Percentiles rank a stretch among this genome's conserved stretches.
Conservation (phyloP, 202 grass and related monocot genomes). For the Saccharum hybrid region DNA sequence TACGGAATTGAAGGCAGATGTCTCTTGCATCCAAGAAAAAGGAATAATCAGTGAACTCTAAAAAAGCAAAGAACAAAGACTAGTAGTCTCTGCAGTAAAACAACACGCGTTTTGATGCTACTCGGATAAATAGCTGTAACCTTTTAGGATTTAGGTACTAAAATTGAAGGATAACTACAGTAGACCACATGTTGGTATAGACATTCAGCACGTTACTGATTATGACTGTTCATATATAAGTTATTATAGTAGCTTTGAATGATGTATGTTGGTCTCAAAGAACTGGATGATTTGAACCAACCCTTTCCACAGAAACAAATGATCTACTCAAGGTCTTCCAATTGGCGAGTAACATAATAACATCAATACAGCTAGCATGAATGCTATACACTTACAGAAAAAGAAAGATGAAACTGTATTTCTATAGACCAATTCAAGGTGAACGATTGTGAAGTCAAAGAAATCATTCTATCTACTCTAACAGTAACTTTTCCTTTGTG, state of each 20-base stretch:
- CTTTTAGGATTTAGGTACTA: neutral
- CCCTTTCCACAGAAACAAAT: neutral
- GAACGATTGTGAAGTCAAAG: constrained; percentile 4
- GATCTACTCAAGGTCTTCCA: neutral
- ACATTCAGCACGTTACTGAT: constrained; percentile 10
- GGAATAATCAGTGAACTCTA: neutral
- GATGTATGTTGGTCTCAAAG: neutral
- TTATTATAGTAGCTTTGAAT: constrained; percentile 2
- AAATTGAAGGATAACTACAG: neutral
- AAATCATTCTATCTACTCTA: constrained; percentile 17
- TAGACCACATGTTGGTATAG: neutral
- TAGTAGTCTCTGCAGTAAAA: neutral
- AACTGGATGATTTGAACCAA: neutral
- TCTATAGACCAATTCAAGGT: neutral
- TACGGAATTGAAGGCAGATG: neutral
- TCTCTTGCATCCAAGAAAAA: neutral
- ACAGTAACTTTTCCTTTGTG: neutral
- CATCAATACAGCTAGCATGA: constrained; percentile 1
- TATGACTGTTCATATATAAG: neutral
- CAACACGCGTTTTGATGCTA: neutral
- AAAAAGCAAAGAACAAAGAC: constrained; percentile 8
- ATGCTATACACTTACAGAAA: neutral
- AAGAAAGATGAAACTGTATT: neutral
- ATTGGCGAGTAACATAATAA: neutral
- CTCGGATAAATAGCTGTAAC: neutral